These are phyloP conservation scores for Daldinia decipiens DNA, from an alignment of 495 filamentous ascomycete genomes.

Conservation along the genomic window DNA sequence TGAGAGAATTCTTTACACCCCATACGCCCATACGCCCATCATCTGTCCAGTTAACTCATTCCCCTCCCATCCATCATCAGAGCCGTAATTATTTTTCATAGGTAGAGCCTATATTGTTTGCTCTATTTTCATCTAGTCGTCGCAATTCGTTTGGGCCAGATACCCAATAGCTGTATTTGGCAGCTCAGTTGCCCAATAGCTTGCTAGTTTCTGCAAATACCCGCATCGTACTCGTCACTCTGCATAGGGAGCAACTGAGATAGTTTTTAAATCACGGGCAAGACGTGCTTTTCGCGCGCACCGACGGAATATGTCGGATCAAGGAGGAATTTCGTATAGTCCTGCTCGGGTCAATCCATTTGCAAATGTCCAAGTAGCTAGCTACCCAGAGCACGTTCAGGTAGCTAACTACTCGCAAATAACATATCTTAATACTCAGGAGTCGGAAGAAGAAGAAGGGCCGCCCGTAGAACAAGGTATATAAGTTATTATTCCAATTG, in stretches of 20 bases:
- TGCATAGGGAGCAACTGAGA: constrained; percentile 29
- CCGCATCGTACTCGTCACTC: constrained; percentile 38
- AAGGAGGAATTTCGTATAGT: constrained; percentile 53
- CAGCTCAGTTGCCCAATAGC: constrained; percentile 37
- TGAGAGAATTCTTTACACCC: constrained; percentile 43
- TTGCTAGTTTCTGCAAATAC: constrained; percentile 36
- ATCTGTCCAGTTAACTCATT: constrained; percentile 38
- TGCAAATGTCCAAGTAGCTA: constrained; percentile 53
- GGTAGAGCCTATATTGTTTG: constrained; percentile 39
- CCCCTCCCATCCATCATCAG: constrained; percentile 33
- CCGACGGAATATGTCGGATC: constrained; percentile 41
- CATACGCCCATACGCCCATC: constrained; percentile 33
- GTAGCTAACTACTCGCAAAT: constrained; percentile 54
- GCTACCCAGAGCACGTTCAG: constrained; percentile 54
- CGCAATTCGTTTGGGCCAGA: constrained; percentile 38
- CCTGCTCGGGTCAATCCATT: constrained; percentile 50
- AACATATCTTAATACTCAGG: constrained; percentile 48
- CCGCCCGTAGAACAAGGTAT: constrained; percentile 46
- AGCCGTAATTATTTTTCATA: constrained; percentile 37
- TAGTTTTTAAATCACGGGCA: constrained; percentile 27
- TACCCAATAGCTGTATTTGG: constrained; percentile 37
- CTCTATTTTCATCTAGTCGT: constrained; percentile 32
- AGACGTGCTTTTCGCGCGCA: constrained; percentile 19
- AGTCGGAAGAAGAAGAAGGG: constrained; percentile 53
- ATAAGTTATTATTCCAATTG: constrained; percentile 13